Evolutionary conservation across 1,284 basidiomycete genomes (phyloP), one percentile per base, ranked within the genome.

Genomic region (Leccinum subfulvum): DNA sequence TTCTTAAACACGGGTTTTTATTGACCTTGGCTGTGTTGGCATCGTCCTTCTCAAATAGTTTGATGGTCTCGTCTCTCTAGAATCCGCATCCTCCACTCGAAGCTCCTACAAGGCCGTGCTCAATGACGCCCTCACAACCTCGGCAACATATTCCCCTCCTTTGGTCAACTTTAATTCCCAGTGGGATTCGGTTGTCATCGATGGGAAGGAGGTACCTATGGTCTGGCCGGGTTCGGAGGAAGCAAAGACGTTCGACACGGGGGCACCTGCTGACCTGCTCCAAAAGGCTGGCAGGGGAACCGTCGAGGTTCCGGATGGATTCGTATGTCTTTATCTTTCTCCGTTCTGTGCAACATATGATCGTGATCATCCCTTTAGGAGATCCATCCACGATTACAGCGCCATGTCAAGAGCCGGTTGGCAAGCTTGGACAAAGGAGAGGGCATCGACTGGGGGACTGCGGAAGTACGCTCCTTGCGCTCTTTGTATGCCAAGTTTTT

Each of bases 401-500:
- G 93, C 16, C 94, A 95, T 71, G 86, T 95, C 61, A 90, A 90
- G 76, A 84, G 85, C 68, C 82, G 94, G 3, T 70, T 94, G n/a
- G 81, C 86, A 67, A 87, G 85, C 58, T 75, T 96, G 52, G 86
- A 92, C 58, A 78, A 77, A n/a, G 89, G 85, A 3, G 80, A 80
- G 47, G 90, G 89, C 1, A 76, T 97, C 51, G 92, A 95, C 72
- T 96, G 91, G 83, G 91, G 92, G 1, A 94, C 92, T 37, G 94
- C 91, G 10, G 94, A 97, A 80, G 91, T 86, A 60, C 8, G 76
- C 66, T 0, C 21, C 33, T 23, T n/a, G 47, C 28, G 23, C 10
- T 49, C 7, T 1, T 47, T n/a, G 14, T 3, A 28, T 54, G 0
- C 13, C 44, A 9, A 33, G 3, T n/a, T 13, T 1, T n/a, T n/a